Evolutionary conservation across 2,329 filamentous ascomycete species (phyloP).

Genomic region (Fusarium heterosporum): DNA sequence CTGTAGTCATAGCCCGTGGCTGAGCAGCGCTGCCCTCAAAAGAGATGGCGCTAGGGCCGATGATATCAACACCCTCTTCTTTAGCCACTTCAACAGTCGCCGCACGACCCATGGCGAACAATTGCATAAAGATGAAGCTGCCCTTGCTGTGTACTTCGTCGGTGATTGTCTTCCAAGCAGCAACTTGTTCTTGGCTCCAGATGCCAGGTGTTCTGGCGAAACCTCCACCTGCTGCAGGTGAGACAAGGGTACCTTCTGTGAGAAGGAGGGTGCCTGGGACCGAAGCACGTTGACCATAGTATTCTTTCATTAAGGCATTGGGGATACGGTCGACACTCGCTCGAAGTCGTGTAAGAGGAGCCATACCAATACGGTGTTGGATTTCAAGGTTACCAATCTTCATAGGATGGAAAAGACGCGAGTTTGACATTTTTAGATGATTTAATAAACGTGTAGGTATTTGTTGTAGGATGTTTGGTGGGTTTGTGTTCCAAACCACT

Average conservation of each 20-base stretch:
- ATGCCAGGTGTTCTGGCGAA: slow-evolving; percentile 66
- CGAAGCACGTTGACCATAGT: slow-evolving; percentile 60
- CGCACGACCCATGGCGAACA: slow-evolving; percentile 71
- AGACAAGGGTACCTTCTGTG: slow-evolving; percentile 59
- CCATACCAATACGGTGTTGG: slow-evolving; percentile 63
- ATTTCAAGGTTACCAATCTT: slow-evolving; percentile 55
- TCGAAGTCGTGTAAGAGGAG: slow-evolving; percentile 67
- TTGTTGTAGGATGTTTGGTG: neutral
- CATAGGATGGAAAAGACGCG: slow-evolving; percentile 57
- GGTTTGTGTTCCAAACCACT: neutral
- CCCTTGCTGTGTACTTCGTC: slow-evolving; percentile 73
- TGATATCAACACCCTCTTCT: slow-evolving; percentile 46
- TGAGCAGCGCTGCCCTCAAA: slow-evolving; percentile 61
- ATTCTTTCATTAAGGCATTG: slow-evolving; percentile 54
- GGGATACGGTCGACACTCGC: slow-evolving; percentile 53
- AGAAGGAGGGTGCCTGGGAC: slow-evolving; percentile 58
- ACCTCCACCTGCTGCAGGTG: slow-evolving; percentile 49
- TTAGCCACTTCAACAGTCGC: slow-evolving; percentile 51
- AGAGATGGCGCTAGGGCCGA: slow-evolving; percentile 47
- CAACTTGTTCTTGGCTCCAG: slow-evolving; percentile 66
- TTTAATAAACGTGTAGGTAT: accelerated
- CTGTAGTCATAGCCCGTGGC: slow-evolving; percentile 71
- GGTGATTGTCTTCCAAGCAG: slow-evolving; percentile 70
- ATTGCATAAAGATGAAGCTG: slow-evolving; percentile 69
- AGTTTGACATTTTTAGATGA: slow-evolving; percentile 19